These are phyloP conservation scores for Aspergillus heteromorphus DNA, from an alignment of 495 filamentous ascomycete genomes.

Conservation along the genomic window DNA sequence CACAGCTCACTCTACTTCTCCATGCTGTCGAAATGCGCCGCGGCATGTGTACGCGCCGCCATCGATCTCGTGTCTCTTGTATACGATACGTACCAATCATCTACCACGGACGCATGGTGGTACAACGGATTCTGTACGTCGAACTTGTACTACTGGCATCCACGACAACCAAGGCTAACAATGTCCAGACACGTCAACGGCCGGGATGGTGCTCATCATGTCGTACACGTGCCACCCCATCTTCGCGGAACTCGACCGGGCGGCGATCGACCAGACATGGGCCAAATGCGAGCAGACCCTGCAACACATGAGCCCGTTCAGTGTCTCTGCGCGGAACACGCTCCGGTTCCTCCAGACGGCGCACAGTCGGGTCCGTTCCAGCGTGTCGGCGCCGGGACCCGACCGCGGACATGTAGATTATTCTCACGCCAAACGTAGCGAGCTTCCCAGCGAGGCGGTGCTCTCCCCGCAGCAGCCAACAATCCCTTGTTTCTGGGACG, in stretches of 20 bases:
- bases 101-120: slow-evolving; percentile 41
- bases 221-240: slow-evolving; percentile 26
- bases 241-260: slow-evolving; percentile 15
- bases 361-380: neutral
- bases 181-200: slow-evolving; percentile 36
- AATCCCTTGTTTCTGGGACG: too few species aligned
- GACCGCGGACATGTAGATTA: too few species aligned
- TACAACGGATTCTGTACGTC: slow-evolving; percentile 43
- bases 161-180: neutral
- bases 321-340: slow-evolving; percentile 26
- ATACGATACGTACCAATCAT: slow-evolving; percentile 32
- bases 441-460: too few species aligned
- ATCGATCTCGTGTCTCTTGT: slow-evolving; percentile 36
- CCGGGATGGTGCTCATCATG: slow-evolving; percentile 38
- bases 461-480: too few species aligned
- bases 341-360: slow-evolving; percentile 25
- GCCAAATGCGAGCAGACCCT: slow-evolving; percentile 26
- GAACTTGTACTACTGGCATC: neutral
- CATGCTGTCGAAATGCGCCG: slow-evolving; percentile 32
- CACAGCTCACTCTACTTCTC: slow-evolving; percentile 31
- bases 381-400: neutral
- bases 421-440: too few species aligned
- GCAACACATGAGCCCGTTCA: slow-evolving; percentile 24
- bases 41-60: slow-evolving; percentile 33
- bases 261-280: slow-evolving; percentile 22